phyloP scores from a whole-genome alignment of 148 eudicot genomes.

The Mesembryanthemum crystallinum region DNA sequence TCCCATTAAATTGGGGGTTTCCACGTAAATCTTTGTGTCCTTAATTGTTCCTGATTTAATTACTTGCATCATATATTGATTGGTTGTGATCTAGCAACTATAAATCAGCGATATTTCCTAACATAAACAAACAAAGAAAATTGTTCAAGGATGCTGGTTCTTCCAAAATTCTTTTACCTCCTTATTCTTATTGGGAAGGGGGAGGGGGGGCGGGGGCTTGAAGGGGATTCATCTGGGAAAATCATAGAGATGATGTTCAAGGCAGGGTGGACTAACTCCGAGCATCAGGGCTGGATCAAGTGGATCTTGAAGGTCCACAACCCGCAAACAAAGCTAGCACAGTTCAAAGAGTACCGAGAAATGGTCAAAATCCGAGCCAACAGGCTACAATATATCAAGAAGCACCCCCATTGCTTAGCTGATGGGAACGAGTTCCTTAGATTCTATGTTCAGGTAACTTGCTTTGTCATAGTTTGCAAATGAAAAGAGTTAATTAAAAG shows the following conservation, averaged over 20 bases:
- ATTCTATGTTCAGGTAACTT: constrained; percentile 74
- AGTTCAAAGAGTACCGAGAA: constrained; percentile 72
- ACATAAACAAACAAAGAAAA: too few species aligned
- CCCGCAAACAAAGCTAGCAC: constrained; percentile 59
- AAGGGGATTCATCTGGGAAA: constrained; percentile 64
- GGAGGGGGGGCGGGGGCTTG: too few species aligned
- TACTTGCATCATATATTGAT: too few species aligned
- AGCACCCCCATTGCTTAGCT: constrained; percentile 70
- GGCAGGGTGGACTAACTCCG: constrained; percentile 37
- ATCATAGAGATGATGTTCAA: constrained; percentile 61
- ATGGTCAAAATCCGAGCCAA: constrained; percentile 57
- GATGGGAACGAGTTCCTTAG: constrained; percentile 80
- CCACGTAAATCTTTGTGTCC: too few species aligned
- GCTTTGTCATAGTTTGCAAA: constrained; percentile 68
- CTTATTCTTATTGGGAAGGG: too few species aligned
- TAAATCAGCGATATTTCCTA: too few species aligned
- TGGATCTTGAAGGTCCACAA: constrained; percentile 68
- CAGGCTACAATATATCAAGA: constrained; percentile 37
- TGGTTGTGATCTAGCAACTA: too few species aligned
- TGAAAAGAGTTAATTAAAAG: too few species aligned
- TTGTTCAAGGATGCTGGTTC: too few species aligned
- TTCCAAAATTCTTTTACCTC: too few species aligned
- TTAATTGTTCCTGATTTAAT: too few species aligned
- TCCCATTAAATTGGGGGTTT: too few species aligned
- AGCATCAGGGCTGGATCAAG: constrained; percentile 27